Base-by-base conservation (phyloP, 1,284 basidiomycete genomes). In the Heterobasidion occidentale region DNA sequence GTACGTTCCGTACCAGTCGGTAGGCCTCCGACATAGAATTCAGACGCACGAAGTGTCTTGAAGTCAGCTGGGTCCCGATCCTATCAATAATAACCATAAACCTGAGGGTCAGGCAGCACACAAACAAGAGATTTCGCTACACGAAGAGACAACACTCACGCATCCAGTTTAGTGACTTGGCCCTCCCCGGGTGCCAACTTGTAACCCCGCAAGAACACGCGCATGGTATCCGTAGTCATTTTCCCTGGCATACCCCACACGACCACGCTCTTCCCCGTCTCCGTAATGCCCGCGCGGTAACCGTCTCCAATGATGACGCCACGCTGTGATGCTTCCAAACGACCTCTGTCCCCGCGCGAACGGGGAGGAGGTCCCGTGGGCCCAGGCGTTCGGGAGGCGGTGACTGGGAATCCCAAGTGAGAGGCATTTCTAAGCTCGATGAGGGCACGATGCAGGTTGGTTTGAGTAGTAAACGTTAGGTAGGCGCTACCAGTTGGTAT, bases 21-120 rank as follows among this genome's bases (percentile, higher is more conserved):
- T 88, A 80, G 1, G 88, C 88, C 64, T 89, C 85, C 8, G 84
- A 76, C 17, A 75, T 67, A 0, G 80, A 81, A 2, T 68, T 65
- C 51, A 84, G 66, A 34, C 80, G 79, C 36, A 90, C 72, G 7
- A 83, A 63, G 62, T 78, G 79, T 67, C 60, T 57, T 71, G 75
- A 62, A 74, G 62, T 64, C 20, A 60, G n/a, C n/a, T 42, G 38
- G n/a, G 11, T 42, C n/a, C 38, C n/a, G 38, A 42, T 5, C 27
- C 27, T 27, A 5, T 27, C 27, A 27, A 27, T 27, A 5, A 27
- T 27, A 27, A 27, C 27, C 27, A 27, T 5, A 27, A 27, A 27
- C 3, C 27, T 27, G 5, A 5, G 27, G 27, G 27, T 27, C 27
- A 27, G 27, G 5, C 27, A 27, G 27, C 27, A 27, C 27, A 27